These are phyloP conservation scores for Cystobasidium pallidum DNA, from an alignment of 1,284 basidiomycete species.

Conservation along the genomic window DNA sequence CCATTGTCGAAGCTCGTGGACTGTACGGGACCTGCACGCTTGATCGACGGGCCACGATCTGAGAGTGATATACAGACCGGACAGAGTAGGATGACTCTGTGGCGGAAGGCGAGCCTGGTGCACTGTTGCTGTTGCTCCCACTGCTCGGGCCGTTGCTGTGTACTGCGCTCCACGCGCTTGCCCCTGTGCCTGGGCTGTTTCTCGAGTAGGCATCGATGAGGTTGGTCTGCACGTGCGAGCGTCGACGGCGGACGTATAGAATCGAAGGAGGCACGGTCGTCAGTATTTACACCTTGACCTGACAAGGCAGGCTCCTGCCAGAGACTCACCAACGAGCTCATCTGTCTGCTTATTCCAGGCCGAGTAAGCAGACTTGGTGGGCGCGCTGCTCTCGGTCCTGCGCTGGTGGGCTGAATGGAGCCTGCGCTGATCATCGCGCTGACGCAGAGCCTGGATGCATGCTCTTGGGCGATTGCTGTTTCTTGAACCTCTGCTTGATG, in stretches of 20 bases:
- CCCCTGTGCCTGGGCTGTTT: neutral
- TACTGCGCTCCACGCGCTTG: neutral
- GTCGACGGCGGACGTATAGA: neutral
- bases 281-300: neutral
- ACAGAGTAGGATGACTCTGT: neutral
- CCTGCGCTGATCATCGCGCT: neutral
- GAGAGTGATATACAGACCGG: neutral
- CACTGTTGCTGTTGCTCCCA: slow-evolving; percentile 9
- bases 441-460: neutral
- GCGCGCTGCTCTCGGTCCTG: neutral
- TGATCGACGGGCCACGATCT: slow-evolving; percentile 9
- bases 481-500: neutral
- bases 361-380: neutral
- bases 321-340: slow-evolving; percentile 20
- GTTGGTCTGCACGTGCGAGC: slow-evolving; percentile 24
- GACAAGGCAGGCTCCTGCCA: too few species aligned
- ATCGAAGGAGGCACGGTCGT: neutral
- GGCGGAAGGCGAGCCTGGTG: neutral
- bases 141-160: neutral
- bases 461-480: neutral
- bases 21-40: neutral
- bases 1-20: slow-evolving; percentile 1
- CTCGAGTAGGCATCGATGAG: slow-evolving; percentile 23
- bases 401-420: neutral
- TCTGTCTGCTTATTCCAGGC: slow-evolving; percentile 14